Base-by-base conservation (phyloP, 1,284 basidiomycete species). In the Ustilago bromivora region DNA sequence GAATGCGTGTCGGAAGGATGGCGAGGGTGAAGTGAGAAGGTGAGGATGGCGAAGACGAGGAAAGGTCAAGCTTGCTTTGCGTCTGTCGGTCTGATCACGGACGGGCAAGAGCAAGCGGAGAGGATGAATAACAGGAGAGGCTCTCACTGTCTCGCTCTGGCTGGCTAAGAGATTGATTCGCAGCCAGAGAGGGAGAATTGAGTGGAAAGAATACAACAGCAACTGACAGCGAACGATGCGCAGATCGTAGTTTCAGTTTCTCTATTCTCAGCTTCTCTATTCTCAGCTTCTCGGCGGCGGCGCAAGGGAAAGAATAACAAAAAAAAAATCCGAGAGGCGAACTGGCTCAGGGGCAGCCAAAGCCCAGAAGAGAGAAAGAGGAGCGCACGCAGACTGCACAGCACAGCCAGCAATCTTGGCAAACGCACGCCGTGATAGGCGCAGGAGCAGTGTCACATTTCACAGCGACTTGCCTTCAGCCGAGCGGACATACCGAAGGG, bases 211-310 rank as follows among this genome's bases (percentile, higher is more conserved):
- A 28, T 3, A 28, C 23, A 28, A 38, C 23, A 19, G 35, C 11
- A 35, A 55, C 31, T 59, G 61, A 63, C 61, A 63, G 54, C 61
- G 23, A 63, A 62, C 61, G 61, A 56, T 63, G 53, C 53, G 61
- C 61, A 62, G 61, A 62, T 62, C 61, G 58, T 46, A 62, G 61
- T 55, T 62, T 55, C 52, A 46, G 60, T 19, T 51, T 31, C 19
- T 17, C 23, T 28, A 28, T 28, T 28, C 3, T 28, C 34, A 32
- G 12, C 0, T 10, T 11, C 23, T 46, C 23, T 28, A 28, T 28
- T 28, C 23, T 28, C 34, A 32, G 12, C 1, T 10, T 11, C 23
- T 46, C 47, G 46, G 58, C 46, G 41, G 34, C 58, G 35, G 49
- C 47, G 47, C 56, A 47, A 11, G 35, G n/a, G 35, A 28, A 28